These are phyloP conservation scores for Colletotrichum sp. DNA, from an alignment of 2,329 filamentous ascomycete genomes.

Conservation along the genomic window DNA sequence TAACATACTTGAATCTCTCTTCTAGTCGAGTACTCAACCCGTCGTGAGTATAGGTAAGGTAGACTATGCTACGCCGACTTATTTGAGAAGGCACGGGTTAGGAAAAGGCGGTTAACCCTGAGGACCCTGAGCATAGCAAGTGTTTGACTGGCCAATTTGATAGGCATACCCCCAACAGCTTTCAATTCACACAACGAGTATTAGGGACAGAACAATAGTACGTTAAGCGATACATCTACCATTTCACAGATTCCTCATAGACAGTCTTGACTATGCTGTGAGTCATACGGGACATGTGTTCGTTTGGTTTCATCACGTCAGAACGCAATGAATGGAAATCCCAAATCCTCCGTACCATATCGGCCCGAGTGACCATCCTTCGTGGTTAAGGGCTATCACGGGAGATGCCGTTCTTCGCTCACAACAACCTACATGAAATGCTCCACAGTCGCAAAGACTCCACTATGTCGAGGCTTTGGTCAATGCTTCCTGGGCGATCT, in stretches of 20 bases:
- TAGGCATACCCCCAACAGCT: no score
- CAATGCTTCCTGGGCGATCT: neutral
- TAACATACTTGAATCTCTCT: rapidly evolving
- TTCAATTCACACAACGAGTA: no score
- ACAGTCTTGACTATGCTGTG: neutral
- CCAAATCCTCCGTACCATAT: neutral
- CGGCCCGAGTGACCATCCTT: neutral
- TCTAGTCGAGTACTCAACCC: rapidly evolving
- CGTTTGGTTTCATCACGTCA: neutral
- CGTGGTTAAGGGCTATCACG: neutral
- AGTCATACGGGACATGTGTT: neutral
- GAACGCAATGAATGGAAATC: neutral
- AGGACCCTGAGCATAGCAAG: no score
- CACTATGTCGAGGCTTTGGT: neutral
- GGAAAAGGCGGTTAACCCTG: no score
- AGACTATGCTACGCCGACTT: no score
- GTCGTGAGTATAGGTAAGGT: rapidly evolving
- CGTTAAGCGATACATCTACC: no score
- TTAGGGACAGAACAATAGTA: no score
- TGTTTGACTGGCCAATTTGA: no score
- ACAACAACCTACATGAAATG: neutral
- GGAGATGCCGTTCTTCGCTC: neutral
- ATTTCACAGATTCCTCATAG: neutral
- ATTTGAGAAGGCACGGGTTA: no score
- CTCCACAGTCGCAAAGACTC: neutral